Conservation (phyloP, 108 stramenopile genomes). For the Cyclostephanos tholiformis region DNA sequence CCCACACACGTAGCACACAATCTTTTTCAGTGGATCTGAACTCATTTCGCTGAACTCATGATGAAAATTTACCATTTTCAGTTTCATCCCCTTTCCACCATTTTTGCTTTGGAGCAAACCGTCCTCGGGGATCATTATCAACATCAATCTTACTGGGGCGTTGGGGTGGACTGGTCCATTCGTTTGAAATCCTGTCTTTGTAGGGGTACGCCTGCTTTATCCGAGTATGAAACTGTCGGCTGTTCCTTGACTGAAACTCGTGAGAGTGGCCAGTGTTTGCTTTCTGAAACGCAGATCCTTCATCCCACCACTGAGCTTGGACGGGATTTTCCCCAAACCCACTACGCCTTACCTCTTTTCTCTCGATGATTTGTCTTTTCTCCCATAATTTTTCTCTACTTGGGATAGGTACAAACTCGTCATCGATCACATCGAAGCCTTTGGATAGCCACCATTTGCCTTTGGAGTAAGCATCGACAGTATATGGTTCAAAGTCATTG, state of each 20-base stretch:
- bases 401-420: constrained; percentile 1
- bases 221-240: background rate
- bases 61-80: constrained; percentile 7
- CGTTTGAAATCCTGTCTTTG: constrained; percentile 10
- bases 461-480: constrained; percentile 6
- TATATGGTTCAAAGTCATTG: constrained; percentile 19
- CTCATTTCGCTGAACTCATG: background rate
- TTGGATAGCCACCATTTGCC: constrained; percentile 18
- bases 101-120: background rate
- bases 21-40: background rate
- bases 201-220: constrained; percentile 3
- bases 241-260: constrained; percentile 6
- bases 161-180: background rate
- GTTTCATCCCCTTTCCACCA: constrained; percentile 16
- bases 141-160: background rate
- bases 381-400: constrained; percentile 2
- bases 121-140: constrained; percentile 7
- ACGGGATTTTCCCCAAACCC: background rate
- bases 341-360: background rate
- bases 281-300: background rate
- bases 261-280: background rate
- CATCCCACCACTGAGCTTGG: constrained; percentile 12
- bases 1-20: background rate
- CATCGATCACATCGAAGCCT: constrained; percentile 1
- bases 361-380: background rate